These are phyloP conservation scores for Thalassiosira mediterranea DNA, from an alignment of 352 stramenopile genomes.

Conservation along the genomic window DNA sequence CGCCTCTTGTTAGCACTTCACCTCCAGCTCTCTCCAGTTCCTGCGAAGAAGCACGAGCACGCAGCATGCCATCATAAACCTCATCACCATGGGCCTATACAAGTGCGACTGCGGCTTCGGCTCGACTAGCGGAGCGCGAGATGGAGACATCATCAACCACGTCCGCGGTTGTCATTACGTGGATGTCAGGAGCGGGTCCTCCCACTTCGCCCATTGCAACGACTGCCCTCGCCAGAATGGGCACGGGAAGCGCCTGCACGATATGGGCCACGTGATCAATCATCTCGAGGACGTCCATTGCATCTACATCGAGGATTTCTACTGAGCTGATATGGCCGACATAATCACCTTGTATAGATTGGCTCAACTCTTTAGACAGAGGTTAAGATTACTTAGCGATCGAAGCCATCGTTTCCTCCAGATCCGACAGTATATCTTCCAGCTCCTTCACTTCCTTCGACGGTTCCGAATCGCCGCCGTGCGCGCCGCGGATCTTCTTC, in stretches of 20 bases:
- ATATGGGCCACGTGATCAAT: background rate
- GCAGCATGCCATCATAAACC: no score
- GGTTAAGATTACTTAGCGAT: constrained; percentile 6
- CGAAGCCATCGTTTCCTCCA: constrained; percentile 28
- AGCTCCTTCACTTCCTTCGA: constrained; percentile 49
- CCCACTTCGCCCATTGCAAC: background rate
- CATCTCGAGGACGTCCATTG: background rate
- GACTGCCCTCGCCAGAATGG: background rate
- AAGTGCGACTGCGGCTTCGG: background rate
- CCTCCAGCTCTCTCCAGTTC: no score
- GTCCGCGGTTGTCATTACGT: background rate
- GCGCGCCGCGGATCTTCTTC: constrained; percentile 66
- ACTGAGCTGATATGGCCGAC: no score
- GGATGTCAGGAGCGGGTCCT: background rate
- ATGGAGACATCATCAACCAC: background rate
- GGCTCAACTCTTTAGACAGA: no score
- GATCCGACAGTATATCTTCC: constrained; percentile 50
- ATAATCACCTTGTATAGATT: no score
- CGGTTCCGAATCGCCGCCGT: constrained; percentile 25
- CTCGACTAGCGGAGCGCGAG: background rate
- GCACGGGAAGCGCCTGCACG: background rate
- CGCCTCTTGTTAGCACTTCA: no score
- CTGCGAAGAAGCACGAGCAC: no score
- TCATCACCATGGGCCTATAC: background rate
- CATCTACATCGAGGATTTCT: background rate